Evolutionary conservation across 1,284 basidiomycete species (phyloP).

Genomic region (Pseudozyma hubeiensis): DNA sequence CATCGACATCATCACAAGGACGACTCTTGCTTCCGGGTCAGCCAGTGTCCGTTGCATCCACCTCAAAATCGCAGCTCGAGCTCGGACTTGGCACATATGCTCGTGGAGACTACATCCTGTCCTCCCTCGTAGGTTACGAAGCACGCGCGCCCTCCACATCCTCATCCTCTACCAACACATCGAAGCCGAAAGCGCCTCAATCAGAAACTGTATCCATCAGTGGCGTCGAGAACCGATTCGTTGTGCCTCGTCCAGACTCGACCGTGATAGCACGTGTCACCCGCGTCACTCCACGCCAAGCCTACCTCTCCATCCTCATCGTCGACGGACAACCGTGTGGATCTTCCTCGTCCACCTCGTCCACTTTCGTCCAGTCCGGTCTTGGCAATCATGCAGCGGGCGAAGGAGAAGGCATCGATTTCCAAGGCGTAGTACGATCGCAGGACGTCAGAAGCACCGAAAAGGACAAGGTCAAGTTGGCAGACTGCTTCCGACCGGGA

Average conservation of each 20-base stretch:
- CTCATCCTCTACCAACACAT: slow-evolving; percentile 2
- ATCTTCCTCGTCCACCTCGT: slow-evolving; percentile 30
- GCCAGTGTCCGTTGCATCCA: slow-evolving; percentile 30
- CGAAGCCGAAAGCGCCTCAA: slow-evolving; percentile 1
- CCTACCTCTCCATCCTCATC: slow-evolving; percentile 85
- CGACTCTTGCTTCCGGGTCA: slow-evolving; percentile 53
- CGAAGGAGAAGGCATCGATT: slow-evolving; percentile 72
- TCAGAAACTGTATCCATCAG: slow-evolving; percentile 15
- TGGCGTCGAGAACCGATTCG: slow-evolving; percentile 49
- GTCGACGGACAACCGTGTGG: slow-evolving; percentile 83
- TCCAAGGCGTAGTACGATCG: slow-evolving; percentile 87
- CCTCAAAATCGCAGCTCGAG: slow-evolving; percentile 19
- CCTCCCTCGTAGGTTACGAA: slow-evolving; percentile 57
- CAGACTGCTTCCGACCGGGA: slow-evolving; percentile 93
- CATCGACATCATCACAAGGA: slow-evolving; percentile 12
- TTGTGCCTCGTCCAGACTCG: slow-evolving; percentile 57
- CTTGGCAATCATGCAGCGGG: slow-evolving; percentile 64
- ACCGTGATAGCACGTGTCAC: slow-evolving; percentile 79
- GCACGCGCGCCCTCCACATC: slow-evolving; percentile 14
- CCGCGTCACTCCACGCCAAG: slow-evolving; percentile 87
- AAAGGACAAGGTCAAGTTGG: slow-evolving; percentile 90
- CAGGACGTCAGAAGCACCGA: slow-evolving; percentile 85
- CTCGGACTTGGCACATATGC: slow-evolving; percentile 55
- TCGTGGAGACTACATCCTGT: slow-evolving; percentile 52
- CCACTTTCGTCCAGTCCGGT: slow-evolving; percentile 41